Base-by-base conservation (phyloP, 2,329 filamentous ascomycete genomes). In the Cylindrodendrum hubeiense region DNA sequence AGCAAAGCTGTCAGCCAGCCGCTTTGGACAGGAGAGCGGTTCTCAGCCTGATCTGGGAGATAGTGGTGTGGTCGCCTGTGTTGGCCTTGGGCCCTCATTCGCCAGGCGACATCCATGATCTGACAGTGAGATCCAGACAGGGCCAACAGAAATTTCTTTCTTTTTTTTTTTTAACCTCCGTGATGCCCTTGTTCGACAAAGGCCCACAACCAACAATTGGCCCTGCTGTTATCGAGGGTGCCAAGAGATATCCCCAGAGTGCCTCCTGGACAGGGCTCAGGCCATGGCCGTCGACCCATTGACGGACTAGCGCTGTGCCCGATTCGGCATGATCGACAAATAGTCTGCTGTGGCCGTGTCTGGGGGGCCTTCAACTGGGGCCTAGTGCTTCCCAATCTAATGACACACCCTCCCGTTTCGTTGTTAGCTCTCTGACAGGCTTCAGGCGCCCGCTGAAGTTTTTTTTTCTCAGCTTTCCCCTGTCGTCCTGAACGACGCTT, bases 181-280 rank as follows among this genome's bases (percentile, higher is more conserved):
- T 56, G 67, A 65, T 61, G 57, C 46, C 60, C 60, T 68, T 64
- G 43, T 53, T 58, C 63, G 34, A 51, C 22, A 30, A 51, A 62
- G 55, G 59, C 60, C 53, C 57, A 65, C 49, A 51, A 49, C 59
- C 57, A 59, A 71, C 59, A 68, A 54, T 54, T 69, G 56, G 63
- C 60, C 62, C 58, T 66, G 62, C 60, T 60, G 55, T 67, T 62
- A 63, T 68, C 68, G 49, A 68, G 47, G 41, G 43, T 59, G 72
- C 72, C 72, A 74, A 74, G 72, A 74, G 71, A 74, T 74, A 73
- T 73, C 71, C 72, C 72, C 72, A 72, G 72, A 73, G 43, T 71
- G 60, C 59, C 51, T 57, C 69, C 60, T 65, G 56, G 61, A 58
- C 58, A 58, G 67, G 63, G 49, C 50, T 58, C 65, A 70, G 67